Percentiles rank a stretch among this genome's conserved stretches.
These are phyloP conservation scores for Talaromyces sp. DNA, from an alignment of 2,329 filamentous ascomycete genomes.

Conservation along the genomic window DNA sequence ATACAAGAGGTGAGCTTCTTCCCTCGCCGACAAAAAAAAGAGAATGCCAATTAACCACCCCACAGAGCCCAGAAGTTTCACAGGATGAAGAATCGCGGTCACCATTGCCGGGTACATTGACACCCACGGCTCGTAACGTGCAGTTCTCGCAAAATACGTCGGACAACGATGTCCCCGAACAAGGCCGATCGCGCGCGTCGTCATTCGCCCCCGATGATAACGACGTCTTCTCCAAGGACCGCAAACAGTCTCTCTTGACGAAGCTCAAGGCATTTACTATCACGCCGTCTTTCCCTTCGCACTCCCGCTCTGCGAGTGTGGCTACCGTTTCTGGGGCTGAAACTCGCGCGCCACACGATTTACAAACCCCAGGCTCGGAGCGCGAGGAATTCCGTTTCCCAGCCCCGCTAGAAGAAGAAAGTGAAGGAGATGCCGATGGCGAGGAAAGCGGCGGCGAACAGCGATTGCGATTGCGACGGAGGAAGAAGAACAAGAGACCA, in stretches of 20 bases:
- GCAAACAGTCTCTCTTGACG: conserved; percentile 64
- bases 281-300: conserved; percentile 44
- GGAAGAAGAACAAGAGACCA: conserved; percentile 57
- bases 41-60: neutral
- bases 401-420: conserved; percentile 55
- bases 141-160: conserved; percentile 63
- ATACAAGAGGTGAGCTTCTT: conserved; percentile 15
- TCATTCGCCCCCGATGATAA: conserved; percentile 59
- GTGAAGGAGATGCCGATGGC: conserved; percentile 70
- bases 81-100: neutral
- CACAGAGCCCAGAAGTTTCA: conserved; percentile 12
- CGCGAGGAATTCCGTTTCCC: conserved; percentile 47
- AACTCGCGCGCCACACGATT: conserved; percentile 26
- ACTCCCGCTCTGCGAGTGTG: conserved; percentile 46
- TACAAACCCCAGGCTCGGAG: conserved; percentile 45
- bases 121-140: conserved; percentile 58
- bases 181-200: conserved; percentile 54
- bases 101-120: conserved; percentile 19
- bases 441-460: conserved; percentile 82
- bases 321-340: conserved; percentile 35
- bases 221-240: conserved; percentile 56
- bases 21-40: no score
- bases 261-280: conserved; percentile 70
- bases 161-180: conserved; percentile 43
- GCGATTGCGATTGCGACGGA: conserved; percentile 55